phyloP scores from a whole-genome alignment of 148 eudicot species.

The Spergularia bocconei region DNA sequence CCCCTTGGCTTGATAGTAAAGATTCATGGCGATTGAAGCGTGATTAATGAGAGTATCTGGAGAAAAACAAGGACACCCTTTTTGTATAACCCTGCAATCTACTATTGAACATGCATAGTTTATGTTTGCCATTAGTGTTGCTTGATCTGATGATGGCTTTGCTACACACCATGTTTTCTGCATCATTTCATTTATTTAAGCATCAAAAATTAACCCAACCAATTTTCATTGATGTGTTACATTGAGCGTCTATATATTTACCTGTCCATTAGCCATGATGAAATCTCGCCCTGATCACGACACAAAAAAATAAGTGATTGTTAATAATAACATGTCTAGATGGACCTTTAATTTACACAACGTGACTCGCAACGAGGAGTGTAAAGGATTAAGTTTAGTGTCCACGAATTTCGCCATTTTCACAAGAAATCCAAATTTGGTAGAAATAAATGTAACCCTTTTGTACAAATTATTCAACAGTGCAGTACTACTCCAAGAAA shows the following conservation, averaged over 20 bases:
- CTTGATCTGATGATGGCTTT: slow-evolving; percentile 56
- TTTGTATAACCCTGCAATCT: slow-evolving; percentile 53
- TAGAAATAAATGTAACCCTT: too few relatives aligned
- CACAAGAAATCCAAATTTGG: too few relatives aligned
- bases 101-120: slow-evolving; percentile 66
- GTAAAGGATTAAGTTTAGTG: too few relatives aligned
- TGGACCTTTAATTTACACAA: too few relatives aligned
- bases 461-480: too few relatives aligned
- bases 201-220: too few relatives aligned
- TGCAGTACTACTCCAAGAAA: too few relatives aligned
- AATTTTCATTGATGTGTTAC: too few relatives aligned
- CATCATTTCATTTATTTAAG: neutral
- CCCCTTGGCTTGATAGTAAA: slow-evolving; percentile 59
- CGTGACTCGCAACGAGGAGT: too few relatives aligned
- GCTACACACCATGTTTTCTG: slow-evolving; percentile 90
- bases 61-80: slow-evolving; percentile 45
- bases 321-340: too few relatives aligned
- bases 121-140: slow-evolving; percentile 41
- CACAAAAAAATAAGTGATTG: too few relatives aligned
- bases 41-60: slow-evolving; percentile 64
- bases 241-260: slow-evolving; percentile 3
- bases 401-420: too few relatives aligned
- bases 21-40: slow-evolving; percentile 80
- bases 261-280: slow-evolving; percentile 34
- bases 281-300: slow-evolving; percentile 36